Conservation (phyloP, 805 yeast genomes). For the Metschnikowia cerradonensis region DNA sequence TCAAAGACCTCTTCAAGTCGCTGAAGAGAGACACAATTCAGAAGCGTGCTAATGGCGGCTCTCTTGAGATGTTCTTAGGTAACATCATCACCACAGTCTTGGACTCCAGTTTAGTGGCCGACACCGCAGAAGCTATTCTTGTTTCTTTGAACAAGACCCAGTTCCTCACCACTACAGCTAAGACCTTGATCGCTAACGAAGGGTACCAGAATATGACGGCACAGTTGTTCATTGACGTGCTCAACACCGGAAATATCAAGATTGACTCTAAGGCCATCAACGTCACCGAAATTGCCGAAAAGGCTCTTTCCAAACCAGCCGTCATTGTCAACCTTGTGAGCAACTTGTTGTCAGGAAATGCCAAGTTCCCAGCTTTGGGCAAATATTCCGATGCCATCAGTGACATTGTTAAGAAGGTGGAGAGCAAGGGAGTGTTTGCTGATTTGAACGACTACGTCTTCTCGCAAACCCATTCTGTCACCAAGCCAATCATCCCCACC, state of each 20-base stretch:
- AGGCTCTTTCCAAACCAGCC: constrained; percentile 24
- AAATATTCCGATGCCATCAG: constrained; percentile 30
- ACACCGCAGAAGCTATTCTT: constrained; percentile 24
- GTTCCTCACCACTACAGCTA: constrained; percentile 34
- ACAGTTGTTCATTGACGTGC: constrained; percentile 25
- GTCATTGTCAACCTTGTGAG: constrained; percentile 20
- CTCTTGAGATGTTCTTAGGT: constrained; percentile 24
- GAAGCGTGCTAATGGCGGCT: constrained; percentile 20
- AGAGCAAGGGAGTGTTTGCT: constrained; percentile 33
- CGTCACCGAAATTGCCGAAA: constrained; percentile 22
- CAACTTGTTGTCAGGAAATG: constrained; percentile 22
- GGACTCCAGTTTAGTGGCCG: constrained; percentile 24
- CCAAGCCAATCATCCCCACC: constrained; percentile 17
- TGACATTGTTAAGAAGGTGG: constrained; percentile 30
- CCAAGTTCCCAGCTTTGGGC: constrained; percentile 16
- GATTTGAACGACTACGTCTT: constrained; percentile 35
- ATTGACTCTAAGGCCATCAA: constrained; percentile 23
- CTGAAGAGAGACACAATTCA: constrained; percentile 16
- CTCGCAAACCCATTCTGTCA: constrained; percentile 20
- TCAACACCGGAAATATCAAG: constrained; percentile 25
- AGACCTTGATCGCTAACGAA: constrained; percentile 31
- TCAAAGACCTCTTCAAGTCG: constrained; percentile 20
- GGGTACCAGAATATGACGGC: constrained; percentile 36
- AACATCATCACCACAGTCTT: constrained; percentile 29
- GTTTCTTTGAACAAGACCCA: constrained; percentile 41